Conservation (phyloP, 148 eudicot species). For the Vaccinium corymbosum region DNA sequence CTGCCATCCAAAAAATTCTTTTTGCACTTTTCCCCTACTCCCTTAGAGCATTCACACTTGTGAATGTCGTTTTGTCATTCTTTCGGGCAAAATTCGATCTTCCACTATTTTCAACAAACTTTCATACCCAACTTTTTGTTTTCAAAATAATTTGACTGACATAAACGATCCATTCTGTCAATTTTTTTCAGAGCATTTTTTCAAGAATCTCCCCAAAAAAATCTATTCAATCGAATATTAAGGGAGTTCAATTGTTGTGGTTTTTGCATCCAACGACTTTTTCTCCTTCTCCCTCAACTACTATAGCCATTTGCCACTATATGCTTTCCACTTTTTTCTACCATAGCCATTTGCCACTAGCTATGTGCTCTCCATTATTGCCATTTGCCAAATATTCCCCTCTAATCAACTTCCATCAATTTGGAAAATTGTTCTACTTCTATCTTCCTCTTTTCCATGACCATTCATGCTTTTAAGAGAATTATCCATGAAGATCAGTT, state of each 20-base stretch:
- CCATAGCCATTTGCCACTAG: too few relatives aligned
- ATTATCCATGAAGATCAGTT: not conserved
- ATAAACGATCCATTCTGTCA: too few relatives aligned
- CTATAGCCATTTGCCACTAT: not conserved
- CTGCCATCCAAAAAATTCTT: not conserved
- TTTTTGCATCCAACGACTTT: too few relatives aligned
- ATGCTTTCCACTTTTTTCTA: not conserved
- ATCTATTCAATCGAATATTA: too few relatives aligned
- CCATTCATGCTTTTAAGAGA: not conserved
- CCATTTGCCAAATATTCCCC: slow-evolving; percentile 12
- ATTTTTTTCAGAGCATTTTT: too few relatives aligned
- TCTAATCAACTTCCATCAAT: not conserved
- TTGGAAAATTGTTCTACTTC: slow-evolving; percentile 10
- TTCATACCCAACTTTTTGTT: too few relatives aligned
- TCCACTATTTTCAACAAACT: too few relatives aligned
- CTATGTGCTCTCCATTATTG: not conserved
- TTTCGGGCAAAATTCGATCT: too few relatives aligned
- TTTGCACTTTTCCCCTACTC: not conserved
- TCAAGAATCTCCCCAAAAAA: too few relatives aligned
- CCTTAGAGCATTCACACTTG: not conserved
- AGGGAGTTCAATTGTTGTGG: too few relatives aligned
- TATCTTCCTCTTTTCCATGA: not conserved
- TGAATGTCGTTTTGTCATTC: too few relatives aligned
- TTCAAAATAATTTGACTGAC: too few relatives aligned
- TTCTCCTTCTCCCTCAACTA: not conserved